These are phyloP conservation scores for Talaromyces amestolkiae DNA, from an alignment of 2,329 filamentous ascomycete genomes.

Conservation along the genomic window DNA sequence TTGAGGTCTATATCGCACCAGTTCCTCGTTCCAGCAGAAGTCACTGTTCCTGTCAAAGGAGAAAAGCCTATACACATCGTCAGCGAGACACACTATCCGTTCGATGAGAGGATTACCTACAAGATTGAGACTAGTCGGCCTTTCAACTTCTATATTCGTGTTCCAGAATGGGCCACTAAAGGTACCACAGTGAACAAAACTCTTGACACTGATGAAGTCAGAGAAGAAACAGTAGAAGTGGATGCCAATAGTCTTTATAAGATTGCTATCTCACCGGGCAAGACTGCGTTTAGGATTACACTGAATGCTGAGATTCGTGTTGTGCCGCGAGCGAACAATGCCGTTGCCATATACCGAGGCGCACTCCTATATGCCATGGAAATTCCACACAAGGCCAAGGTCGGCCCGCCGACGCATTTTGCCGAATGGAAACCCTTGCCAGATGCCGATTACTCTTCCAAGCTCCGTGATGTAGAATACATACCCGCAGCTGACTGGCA, in stretches of 20 bases:
- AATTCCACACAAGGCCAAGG: constrained; percentile 17
- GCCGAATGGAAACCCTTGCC: constrained; percentile 17
- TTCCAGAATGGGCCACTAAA: constrained; percentile 18
- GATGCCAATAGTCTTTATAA: constrained; percentile 13
- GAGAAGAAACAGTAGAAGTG: constrained; percentile 16
- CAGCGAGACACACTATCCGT: constrained; percentile 17
- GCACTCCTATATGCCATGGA: constrained; percentile 19
- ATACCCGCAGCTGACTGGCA: constrained; percentile 16
- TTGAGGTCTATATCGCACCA: constrained; percentile 15
- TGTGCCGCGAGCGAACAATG: constrained; percentile 17
- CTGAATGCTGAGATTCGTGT: constrained; percentile 15
- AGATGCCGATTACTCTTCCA: constrained; percentile 11
- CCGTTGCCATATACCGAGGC: constrained; percentile 19
- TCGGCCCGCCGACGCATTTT: constrained; percentile 16
- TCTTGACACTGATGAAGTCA: background rate
- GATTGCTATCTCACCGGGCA: constrained; percentile 11
- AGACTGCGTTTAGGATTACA: constrained; percentile 7
- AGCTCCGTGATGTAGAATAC: constrained; percentile 18
- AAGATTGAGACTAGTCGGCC: constrained; percentile 11
- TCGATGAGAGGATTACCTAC: constrained; percentile 15
- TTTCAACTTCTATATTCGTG: constrained; percentile 17
- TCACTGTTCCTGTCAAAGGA: constrained; percentile 15
- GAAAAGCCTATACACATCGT: constrained; percentile 13
- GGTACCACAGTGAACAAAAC: constrained; percentile 13
- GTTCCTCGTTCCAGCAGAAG: constrained; percentile 16